Conservation (phyloP, 2,329 filamentous ascomycete species). For the Pseudogymnoascus sp. region DNA sequence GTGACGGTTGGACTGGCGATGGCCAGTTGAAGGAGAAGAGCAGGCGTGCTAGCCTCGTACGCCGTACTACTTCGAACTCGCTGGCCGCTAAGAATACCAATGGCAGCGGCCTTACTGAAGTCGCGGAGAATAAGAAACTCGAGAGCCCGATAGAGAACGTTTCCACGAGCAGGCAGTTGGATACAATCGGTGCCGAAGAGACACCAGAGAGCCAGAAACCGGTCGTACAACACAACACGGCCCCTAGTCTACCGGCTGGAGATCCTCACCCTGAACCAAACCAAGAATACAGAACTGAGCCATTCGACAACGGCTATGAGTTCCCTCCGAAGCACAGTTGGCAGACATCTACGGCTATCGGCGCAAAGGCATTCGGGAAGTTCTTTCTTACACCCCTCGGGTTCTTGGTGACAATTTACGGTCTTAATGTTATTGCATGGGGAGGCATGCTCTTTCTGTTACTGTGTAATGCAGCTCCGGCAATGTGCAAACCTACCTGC, state of each 20-base stretch:
- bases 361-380: slow-evolving; percentile 55
- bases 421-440: slow-evolving; percentile 78
- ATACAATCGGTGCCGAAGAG: slow-evolving; percentile 21
- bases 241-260: not conserved
- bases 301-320: slow-evolving; percentile 56
- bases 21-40: slow-evolving; percentile 26
- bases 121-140: slow-evolving; percentile 14
- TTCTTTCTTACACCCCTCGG: slow-evolving; percentile 70
- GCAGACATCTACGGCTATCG: slow-evolving; percentile 50
- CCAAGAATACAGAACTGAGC: slow-evolving; percentile 26
- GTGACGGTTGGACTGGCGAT: slow-evolving; percentile 26
- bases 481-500: slow-evolving; percentile 65
- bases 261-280: not conserved
- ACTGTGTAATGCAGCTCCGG: slow-evolving; percentile 64
- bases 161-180: slow-evolving; percentile 12
- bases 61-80: not conserved
- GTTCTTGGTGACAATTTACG: slow-evolving; percentile 70
- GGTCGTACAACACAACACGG: not conserved
- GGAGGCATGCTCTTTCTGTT: slow-evolving; percentile 85
- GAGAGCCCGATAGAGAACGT: slow-evolving; percentile 10
- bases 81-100: not conserved
- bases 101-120: slow-evolving; percentile 7
- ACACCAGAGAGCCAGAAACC: slow-evolving; percentile 18
- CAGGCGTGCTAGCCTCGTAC: slow-evolving; percentile 19
- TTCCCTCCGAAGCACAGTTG: slow-evolving; percentile 55